These are phyloP conservation scores for Drechmeria coniospora DNA, from an alignment of 2,329 filamentous ascomycete species.

Conservation along the genomic window DNA sequence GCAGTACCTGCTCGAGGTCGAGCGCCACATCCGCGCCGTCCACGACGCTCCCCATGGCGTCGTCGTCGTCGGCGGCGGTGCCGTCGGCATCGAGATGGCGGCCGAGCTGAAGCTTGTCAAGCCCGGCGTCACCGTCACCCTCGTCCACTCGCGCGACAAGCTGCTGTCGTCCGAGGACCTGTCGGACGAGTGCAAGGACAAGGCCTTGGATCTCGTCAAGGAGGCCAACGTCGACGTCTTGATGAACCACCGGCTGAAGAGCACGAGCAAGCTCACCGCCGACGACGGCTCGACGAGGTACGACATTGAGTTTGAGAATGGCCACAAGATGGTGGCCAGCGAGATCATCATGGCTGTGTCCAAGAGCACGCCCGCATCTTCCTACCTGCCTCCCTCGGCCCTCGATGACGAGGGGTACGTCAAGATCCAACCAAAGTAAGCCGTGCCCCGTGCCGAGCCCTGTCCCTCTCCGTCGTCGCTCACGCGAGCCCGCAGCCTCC, in stretches of 20 bases:
- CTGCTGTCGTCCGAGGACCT: slow-evolving; percentile 61
- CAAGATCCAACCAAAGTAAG: slow-evolving; percentile 41
- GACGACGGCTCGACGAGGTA: slow-evolving; percentile 24
- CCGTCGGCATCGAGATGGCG: slow-evolving; percentile 71
- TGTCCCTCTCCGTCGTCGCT: background rate
- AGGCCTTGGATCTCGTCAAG: slow-evolving; percentile 38
- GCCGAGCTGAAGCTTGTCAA: slow-evolving; percentile 57
- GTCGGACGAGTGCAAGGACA: slow-evolving; percentile 52
- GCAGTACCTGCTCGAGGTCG: slow-evolving; percentile 46
- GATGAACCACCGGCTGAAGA: slow-evolving; percentile 41
- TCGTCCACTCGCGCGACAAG: slow-evolving; percentile 56
- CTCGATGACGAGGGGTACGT: slow-evolving; percentile 53
- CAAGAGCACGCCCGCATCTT: slow-evolving; percentile 43
- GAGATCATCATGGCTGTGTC: slow-evolving; percentile 57
- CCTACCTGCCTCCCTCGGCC: slow-evolving; percentile 41
- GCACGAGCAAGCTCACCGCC: slow-evolving; percentile 27
- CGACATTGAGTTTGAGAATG: slow-evolving; percentile 44
- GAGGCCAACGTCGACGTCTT: slow-evolving; percentile 51
- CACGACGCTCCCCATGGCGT: slow-evolving; percentile 39
- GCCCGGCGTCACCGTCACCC: slow-evolving; percentile 49
- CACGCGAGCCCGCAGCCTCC: slow-evolving; percentile 23
- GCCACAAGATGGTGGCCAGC: slow-evolving; percentile 42
- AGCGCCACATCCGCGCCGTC: slow-evolving; percentile 41
- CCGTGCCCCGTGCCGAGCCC: slow-evolving; percentile 3
- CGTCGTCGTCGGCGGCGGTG: slow-evolving; percentile 60